These are phyloP conservation scores for Ceriops zippeliana DNA, from an alignment of 345 rosid genomes.

Conservation along the genomic window DNA sequence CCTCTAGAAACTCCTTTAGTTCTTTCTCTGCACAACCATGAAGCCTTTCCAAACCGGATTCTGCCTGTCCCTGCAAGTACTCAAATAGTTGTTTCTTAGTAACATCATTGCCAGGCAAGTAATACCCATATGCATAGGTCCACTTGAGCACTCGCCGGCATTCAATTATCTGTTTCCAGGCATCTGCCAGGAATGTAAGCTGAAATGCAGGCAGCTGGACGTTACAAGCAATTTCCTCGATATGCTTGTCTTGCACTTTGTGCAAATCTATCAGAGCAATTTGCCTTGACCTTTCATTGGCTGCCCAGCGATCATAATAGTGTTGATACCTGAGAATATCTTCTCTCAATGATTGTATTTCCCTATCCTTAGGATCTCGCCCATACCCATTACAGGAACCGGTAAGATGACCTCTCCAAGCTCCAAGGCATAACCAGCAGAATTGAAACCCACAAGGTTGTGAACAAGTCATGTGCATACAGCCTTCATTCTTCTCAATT, in stretches of 20 bases:
- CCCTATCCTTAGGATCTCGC: neutral
- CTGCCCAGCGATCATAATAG: constrained; percentile 40
- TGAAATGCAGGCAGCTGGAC: neutral
- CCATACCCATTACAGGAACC: neutral
- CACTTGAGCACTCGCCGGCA: constrained; percentile 34
- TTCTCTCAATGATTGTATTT: neutral
- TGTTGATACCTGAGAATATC: constrained; percentile 22
- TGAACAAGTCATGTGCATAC: constrained; percentile 30
- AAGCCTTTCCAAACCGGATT: constrained; percentile 30
- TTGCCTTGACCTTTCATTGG: constrained; percentile 19
- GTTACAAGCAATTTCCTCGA: constrained; percentile 4
- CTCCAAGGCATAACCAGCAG: constrained; percentile 39
- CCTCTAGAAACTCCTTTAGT: constrained; percentile 12
- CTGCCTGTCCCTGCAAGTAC: constrained; percentile 43
- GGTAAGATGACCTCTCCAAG: neutral
- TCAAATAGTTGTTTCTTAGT: constrained; percentile 34
- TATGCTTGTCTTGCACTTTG: neutral
- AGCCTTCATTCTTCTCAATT: constrained; percentile 35
- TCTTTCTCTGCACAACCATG: constrained; percentile 33
- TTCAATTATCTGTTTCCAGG: constrained; percentile 35
- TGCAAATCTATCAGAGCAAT: constrained; percentile 17
- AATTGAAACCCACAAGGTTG: constrained; percentile 17
- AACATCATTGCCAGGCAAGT: constrained; percentile 9
- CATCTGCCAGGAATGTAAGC: constrained; percentile 24
- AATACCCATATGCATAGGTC: constrained; percentile 40